Conservation (phyloP, 371 early-diverging fungal genomes). For the Sporodiniella umbellata region DNA sequence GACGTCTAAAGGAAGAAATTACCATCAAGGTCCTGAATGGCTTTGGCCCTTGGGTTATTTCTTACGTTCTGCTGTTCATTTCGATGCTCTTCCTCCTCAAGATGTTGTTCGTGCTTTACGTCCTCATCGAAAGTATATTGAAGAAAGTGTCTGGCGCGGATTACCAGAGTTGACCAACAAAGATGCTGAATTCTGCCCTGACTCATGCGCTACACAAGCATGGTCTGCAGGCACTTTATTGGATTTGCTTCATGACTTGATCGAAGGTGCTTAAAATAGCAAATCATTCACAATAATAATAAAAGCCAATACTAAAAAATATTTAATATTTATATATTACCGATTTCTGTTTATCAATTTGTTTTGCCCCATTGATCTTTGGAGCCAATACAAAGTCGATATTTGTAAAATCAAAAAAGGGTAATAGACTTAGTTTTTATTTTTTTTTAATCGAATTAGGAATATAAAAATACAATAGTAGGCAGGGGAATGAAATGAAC, state of each 20-base stretch:
- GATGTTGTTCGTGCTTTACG: conserved; percentile 67
- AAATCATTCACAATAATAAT: neutral
- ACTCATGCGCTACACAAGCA: conserved; percentile 92
- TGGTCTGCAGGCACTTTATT: conserved; percentile 87
- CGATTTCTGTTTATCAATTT: too few species aligned
- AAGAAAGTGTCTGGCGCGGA: conserved; percentile 75
- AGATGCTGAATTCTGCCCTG: conserved; percentile 77
- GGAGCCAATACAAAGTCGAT: too few species aligned
- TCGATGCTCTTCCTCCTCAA: conserved; percentile 42
- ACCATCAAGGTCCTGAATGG: conserved; percentile 98
- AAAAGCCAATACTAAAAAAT: too few species aligned
- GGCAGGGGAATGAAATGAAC: neutral
- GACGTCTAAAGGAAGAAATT: conserved; percentile 93
- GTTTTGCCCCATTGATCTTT: too few species aligned
- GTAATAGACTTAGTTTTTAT: too few species aligned
- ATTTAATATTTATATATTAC: too few species aligned
- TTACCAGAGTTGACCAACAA: conserved; percentile 94
- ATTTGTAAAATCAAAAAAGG: too few species aligned
- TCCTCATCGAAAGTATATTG: conserved; percentile 71
- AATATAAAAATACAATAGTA: too few species aligned
- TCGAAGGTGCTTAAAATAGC: conserved; percentile 13
- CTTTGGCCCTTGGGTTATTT: conserved; percentile 90
- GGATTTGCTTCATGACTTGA: conserved; percentile 50
- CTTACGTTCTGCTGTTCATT: conserved; percentile 79
- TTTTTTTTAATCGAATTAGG: too few species aligned